Evolutionary conservation across 2,329 filamentous ascomycete species (phyloP).

Genomic region (Alternaria burnsii): DNA sequence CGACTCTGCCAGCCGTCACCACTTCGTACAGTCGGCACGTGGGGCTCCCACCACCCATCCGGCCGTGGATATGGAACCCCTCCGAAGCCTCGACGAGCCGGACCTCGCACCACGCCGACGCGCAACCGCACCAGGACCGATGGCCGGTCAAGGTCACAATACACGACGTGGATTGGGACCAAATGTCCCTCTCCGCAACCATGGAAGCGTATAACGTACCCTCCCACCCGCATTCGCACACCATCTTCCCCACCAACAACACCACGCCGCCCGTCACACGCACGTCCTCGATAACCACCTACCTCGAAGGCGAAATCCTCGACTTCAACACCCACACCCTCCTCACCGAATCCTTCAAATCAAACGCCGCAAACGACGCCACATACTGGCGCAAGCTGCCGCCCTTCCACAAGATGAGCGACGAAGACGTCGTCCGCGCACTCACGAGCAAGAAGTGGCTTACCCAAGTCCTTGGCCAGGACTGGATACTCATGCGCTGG

Average conservation of each 20-base stretch:
- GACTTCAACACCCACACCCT: conserved; percentile 64
- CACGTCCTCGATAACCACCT: conserved; percentile 66
- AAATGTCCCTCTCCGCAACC: conserved; percentile 70
- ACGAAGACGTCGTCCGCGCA: conserved; percentile 54
- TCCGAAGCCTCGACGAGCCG: conserved; percentile 41
- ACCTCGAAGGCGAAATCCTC: conserved; percentile 74
- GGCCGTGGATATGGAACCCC: conserved; percentile 51
- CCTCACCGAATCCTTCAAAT: conserved; percentile 60
- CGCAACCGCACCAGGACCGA: conserved; percentile 59
- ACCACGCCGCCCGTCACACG: conserved; percentile 32
- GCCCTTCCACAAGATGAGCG: conserved; percentile 52
- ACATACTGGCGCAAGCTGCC: conserved; percentile 60
- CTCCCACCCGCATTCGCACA: conserved; percentile 49
- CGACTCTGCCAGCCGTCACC: conserved; percentile 41
- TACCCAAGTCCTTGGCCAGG: conserved; percentile 47
- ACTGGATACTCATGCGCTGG: conserved; percentile 67
- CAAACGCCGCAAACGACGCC: conserved; percentile 56
- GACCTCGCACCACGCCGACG: conserved; percentile 27
- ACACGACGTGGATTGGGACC: conserved; percentile 66
- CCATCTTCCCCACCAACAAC: conserved; percentile 32
- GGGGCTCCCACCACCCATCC: conserved; percentile 39
- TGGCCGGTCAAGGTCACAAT: conserved; percentile 75
- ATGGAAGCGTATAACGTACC: conserved; percentile 77
- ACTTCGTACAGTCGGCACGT: conserved; percentile 23
- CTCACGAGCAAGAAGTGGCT: conserved; percentile 54